Percentiles rank a stretch among this genome's conserved stretches.
These are phyloP conservation scores for Cystofilobasidium ferigula DNA, from an alignment of 768 basidiomycete species.

Conservation along the genomic window DNA sequence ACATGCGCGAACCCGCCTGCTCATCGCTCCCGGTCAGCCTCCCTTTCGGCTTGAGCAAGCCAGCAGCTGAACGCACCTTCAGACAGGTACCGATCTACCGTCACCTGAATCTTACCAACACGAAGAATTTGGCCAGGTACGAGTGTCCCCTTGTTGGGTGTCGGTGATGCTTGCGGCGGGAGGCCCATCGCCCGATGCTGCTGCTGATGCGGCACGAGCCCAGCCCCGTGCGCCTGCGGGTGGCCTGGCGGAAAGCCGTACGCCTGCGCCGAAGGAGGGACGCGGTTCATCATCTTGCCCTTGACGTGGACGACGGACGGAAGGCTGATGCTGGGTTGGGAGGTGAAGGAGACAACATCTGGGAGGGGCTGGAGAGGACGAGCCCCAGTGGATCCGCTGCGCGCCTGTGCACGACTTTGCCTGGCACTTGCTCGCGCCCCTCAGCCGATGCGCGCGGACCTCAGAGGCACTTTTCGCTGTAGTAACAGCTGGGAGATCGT, in stretches of 20 bases:
- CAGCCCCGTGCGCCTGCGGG: not conserved
- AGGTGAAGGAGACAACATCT: too few species aligned
- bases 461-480: too few species aligned
- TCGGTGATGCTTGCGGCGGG: not conserved
- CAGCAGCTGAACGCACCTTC: constrained; percentile 54
- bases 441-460: too few species aligned
- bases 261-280: not conserved
- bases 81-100: constrained; percentile 86
- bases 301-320: too few species aligned
- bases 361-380: too few species aligned
- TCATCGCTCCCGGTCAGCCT: not conserved
- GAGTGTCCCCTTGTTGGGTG: constrained; percentile 38
- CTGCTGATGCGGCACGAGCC: not conserved
- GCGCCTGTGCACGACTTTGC: too few species aligned
- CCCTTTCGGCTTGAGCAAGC: not conserved
- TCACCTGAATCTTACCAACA: constrained; percentile 70
- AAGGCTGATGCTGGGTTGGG: too few species aligned
- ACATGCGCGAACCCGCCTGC: constrained; percentile 98
- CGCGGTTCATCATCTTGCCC: constrained; percentile 8
- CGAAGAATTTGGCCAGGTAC: constrained; percentile 67
- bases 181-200: not conserved
- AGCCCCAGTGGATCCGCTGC: too few species aligned
- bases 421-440: too few species aligned
- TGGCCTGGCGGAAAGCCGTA: not conserved
- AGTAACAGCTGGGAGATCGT: too few species aligned